Evolutionary conservation across 2,329 filamentous ascomycete species (phyloP).

Genomic region (Paraphaeosphaeria minitans): DNA sequence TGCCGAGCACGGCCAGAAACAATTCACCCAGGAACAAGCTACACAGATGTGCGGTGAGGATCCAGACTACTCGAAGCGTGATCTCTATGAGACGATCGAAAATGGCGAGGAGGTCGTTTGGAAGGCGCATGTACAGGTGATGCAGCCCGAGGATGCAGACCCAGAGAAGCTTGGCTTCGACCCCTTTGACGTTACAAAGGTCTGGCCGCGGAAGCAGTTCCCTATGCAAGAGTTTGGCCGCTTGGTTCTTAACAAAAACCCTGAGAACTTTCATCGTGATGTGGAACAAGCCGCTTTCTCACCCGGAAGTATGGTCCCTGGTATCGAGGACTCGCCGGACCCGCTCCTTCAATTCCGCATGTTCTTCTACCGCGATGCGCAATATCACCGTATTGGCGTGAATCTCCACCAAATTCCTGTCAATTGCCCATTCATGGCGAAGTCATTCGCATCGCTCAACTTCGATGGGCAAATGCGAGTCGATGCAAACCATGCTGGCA

Average conservation of each 20-base stretch:
- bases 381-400: constrained; percentile 59
- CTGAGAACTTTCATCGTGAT: constrained; percentile 71
- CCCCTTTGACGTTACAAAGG: constrained; percentile 63
- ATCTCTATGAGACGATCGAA: constrained; percentile 54
- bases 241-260: constrained; percentile 59
- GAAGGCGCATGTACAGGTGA: constrained; percentile 60
- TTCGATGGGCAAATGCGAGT: too few species aligned
- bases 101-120: constrained; percentile 55
- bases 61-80: constrained; percentile 46
- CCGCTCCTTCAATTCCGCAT: constrained; percentile 65
- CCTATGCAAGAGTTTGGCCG: constrained; percentile 57
- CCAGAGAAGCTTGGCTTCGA: constrained; percentile 55
- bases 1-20: constrained; percentile 54
- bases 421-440: constrained; percentile 54
- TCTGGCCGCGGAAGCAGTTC: constrained; percentile 59
- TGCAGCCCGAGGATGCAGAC: constrained; percentile 55
- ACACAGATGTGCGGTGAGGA: constrained; percentile 41
- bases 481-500: constrained; percentile 41
- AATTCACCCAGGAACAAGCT: constrained; percentile 47
- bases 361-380: constrained; percentile 46
- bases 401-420: constrained; percentile 56
- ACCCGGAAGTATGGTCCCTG: constrained; percentile 67
- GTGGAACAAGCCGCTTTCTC: constrained; percentile 72
- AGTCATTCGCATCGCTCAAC: constrained; percentile 53
- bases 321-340: constrained; percentile 66